Conservation (phyloP, 192 early-diverging fungal genomes). For the Coemansia erecta region DNA sequence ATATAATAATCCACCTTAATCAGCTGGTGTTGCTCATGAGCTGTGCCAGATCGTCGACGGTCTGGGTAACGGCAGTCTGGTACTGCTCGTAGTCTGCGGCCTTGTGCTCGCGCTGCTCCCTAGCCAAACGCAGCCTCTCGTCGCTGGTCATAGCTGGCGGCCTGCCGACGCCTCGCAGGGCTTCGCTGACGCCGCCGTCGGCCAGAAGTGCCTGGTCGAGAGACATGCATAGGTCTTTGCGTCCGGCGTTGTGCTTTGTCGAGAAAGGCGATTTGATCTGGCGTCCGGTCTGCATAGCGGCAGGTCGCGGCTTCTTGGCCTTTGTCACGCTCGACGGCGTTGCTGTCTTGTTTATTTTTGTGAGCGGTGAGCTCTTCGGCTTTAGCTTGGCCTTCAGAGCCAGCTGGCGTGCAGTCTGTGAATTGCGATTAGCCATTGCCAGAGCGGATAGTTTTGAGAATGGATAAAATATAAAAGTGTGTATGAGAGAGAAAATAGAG, state of each 20-base stretch:
- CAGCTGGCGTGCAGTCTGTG: not conserved
- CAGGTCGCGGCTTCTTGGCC: not conserved
- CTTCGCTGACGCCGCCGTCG: constrained; percentile 17
- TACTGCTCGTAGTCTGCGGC: constrained; percentile 36
- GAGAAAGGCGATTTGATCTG: constrained; percentile 14
- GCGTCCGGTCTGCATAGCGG: not conserved
- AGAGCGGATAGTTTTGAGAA: not conserved
- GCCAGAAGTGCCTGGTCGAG: constrained; percentile 21
- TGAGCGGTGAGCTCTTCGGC: not conserved
- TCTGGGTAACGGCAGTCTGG: constrained; percentile 17
- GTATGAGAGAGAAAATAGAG: constrained; percentile 3
- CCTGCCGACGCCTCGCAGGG: constrained; percentile 29
- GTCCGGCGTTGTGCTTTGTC: constrained; percentile 35
- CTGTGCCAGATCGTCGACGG: constrained; percentile 43
- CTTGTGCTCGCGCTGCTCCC: constrained; percentile 23
- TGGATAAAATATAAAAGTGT: not conserved
- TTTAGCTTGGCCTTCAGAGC: constrained; percentile 33
- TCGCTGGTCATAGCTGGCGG: constrained; percentile 14
- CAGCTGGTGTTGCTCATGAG: constrained; percentile 28
- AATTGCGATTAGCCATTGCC: constrained; percentile 9
- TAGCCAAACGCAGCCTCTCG: constrained; percentile 20
- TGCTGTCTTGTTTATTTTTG: not conserved
- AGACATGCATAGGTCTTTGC: constrained; percentile 21
- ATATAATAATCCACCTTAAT: not conserved
- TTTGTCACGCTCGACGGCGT: constrained; percentile 6